Evolutionary conservation across 192 early-diverging fungal species (phyloP), one percentile per base, ranked within the genome.

Genomic region (Helicostylum pulchrum): DNA sequence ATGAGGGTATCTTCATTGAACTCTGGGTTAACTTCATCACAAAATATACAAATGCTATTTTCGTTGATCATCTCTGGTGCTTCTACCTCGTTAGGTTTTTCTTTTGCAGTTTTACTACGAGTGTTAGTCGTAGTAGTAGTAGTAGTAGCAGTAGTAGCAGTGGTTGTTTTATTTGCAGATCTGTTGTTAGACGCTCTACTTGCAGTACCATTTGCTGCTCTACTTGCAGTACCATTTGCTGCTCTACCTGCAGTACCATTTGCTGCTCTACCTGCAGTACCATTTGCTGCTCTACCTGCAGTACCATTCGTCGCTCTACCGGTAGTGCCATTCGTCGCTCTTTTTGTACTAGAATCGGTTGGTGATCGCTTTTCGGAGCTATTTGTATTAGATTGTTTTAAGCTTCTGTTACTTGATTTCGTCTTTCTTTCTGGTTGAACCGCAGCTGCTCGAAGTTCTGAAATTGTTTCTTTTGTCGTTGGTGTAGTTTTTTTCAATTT

Each of bases 1-100:
- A 91, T 85, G 32, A 92, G 66, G 9, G 73, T 83, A 48, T 90
- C 88, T 26, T 90, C 88, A 7, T 80, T 87, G 52, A 90, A 92
- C 0, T 44, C 71, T 15, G 74, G 73, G 48, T 81, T 84, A 2
- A 78, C 69, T 63, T 88, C 85, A 43, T 85, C 87, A 67, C 91
- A 92, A 57, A 92, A 92, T 14, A 92, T 87, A 66, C 91, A 92
- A 15, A 78, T 17, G 2, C 65, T 23, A 34, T 65, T 55, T 34
- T 65, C 64, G 19, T 46, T 57, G 12, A 3, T 65, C 1, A 7
- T 26, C 26, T 26, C 26, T 26, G 26, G 0, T 0, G 52, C 12
- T 10, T 20, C 52, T 53, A n/a, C 36, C 20, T 53, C 54, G 14
- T n/a, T 10, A 19, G 57, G 5, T 45, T 59, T 59, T 12, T 59